Percentiles rank a stretch among this genome's conserved stretches.
These are phyloP conservation scores for Psidium guajava DNA, from an alignment of 345 rosid genomes.

Conservation along the genomic window DNA sequence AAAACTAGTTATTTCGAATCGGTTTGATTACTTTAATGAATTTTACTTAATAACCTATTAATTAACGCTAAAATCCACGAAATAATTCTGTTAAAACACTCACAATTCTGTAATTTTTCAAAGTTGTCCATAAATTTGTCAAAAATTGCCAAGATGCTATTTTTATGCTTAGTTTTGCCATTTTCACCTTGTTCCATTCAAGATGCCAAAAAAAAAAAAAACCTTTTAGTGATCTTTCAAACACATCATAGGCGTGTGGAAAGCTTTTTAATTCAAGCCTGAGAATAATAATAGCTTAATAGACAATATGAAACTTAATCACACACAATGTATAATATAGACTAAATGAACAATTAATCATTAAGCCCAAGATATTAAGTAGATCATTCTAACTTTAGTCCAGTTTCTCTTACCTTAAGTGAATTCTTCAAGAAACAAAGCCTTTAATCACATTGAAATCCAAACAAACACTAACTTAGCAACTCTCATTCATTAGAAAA, in stretches of 20 bases:
- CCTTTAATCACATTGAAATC: too few relatives aligned
- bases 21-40: not conserved
- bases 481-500: not conserved
- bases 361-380: not conserved
- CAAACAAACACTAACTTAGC: not conserved
- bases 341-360: not conserved
- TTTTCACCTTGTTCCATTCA: not conserved
- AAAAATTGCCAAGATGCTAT: too few relatives aligned
- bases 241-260: not conserved
- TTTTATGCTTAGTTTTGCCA: too few relatives aligned
- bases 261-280: too few relatives aligned
- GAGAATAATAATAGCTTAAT: too few relatives aligned
- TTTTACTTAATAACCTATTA: not conserved
- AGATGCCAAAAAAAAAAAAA: not conserved
- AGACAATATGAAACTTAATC: not conserved
- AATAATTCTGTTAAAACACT: not conserved
- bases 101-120: not conserved
- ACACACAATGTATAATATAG: not conserved
- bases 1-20: too few relatives aligned
- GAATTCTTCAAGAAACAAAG: not conserved
- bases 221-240: too few relatives aligned
- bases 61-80: not conserved
- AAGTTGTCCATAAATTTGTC: not conserved
- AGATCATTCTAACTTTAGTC: not conserved
- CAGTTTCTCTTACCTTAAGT: not conserved